Evolutionary conservation across 2,329 filamentous ascomycete genomes (phyloP).

Genomic region (Ophiostoma sp.): DNA sequence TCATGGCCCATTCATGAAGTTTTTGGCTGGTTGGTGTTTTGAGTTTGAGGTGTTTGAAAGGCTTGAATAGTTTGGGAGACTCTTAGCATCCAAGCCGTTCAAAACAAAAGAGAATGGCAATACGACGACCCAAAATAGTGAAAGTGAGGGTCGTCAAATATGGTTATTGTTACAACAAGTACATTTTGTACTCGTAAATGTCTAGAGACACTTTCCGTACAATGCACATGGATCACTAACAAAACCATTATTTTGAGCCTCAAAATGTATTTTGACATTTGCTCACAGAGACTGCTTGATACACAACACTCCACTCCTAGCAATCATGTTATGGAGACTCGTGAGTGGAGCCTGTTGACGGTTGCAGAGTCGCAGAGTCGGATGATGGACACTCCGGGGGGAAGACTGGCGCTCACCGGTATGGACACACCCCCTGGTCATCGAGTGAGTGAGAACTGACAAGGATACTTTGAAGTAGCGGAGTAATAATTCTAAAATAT

Average conservation of each 20-base stretch:
- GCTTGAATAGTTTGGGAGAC: background rate
- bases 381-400: conserved; percentile 12
- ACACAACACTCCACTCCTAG: background rate
- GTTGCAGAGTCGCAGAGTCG: conserved; percentile 6
- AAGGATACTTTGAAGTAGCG: background rate
- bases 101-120: background rate
- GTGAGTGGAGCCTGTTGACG: background rate
- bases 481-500: conserved; percentile 16
- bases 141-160: background rate
- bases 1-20: background rate
- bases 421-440: conserved; percentile 14
- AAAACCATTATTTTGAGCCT: background rate
- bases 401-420: conserved; percentile 7
- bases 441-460: conserved; percentile 2
- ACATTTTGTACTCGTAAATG: background rate
- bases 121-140: background rate
- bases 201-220: background rate
- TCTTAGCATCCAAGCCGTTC: background rate
- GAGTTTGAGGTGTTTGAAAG: background rate
- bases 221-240: background rate
- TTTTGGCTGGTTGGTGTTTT: background rate
- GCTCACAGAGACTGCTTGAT: background rate
- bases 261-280: background rate
- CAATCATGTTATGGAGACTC: background rate
- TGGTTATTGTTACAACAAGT: background rate